phyloP scores from a whole-genome alignment of 495 filamentous ascomycete species.

The Cercophora samala region DNA sequence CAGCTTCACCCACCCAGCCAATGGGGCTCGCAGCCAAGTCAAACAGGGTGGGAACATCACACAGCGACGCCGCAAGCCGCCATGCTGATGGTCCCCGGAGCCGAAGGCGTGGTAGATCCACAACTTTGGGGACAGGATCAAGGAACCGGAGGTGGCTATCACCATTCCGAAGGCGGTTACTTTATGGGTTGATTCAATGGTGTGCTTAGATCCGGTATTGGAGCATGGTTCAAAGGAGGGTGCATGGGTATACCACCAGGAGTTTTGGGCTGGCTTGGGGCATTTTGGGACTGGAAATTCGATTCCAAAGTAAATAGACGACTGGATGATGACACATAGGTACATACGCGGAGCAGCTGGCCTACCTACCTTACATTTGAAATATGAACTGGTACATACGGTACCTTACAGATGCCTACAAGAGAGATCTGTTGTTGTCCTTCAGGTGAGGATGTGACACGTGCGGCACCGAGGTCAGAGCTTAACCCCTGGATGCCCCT shows the following conservation, averaged over 20 bases:
- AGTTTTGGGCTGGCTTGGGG: not conserved
- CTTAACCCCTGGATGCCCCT: not conserved
- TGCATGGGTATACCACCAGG: not conserved
- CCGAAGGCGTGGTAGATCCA: constrained; percentile 3
- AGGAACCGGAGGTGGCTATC: not conserved
- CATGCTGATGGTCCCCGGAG: constrained; percentile 2
- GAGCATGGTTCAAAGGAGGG: not conserved
- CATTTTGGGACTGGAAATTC: no score
- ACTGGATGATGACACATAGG: no score
- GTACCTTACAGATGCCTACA: no score
- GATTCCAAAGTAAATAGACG: no score
- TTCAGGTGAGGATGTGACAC: not conserved
- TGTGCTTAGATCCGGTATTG: not conserved
- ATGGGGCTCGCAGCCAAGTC: not conserved
- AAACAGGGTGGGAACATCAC: not conserved
- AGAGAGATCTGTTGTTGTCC: no score
- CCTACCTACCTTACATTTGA: no score
- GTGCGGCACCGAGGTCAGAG: not conserved
- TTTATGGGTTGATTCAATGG: constrained; percentile 5
- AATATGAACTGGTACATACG: no score
- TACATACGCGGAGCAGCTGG: no score
- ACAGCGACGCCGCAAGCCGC: not conserved
- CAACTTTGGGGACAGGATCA: constrained; percentile 6
- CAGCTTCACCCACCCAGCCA: constrained; percentile 4
- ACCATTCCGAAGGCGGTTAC: constrained; percentile 1